Evolutionary conservation across 148 eudicot species (phyloP), one percentile per base, ranked within the genome.

Genomic region (Polygonum maritimum): DNA sequence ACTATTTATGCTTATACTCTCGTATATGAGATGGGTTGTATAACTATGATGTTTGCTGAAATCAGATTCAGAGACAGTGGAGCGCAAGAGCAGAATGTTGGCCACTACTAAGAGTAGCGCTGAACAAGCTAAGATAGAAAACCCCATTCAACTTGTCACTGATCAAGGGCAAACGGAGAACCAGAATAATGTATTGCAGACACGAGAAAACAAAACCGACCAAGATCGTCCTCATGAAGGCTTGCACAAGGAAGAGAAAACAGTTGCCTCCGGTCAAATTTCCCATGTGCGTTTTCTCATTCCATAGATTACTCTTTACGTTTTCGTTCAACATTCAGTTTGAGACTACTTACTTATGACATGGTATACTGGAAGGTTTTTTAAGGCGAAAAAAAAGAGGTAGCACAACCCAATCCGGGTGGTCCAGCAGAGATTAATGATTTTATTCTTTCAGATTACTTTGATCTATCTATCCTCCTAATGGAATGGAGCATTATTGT

Each of bases 121-220:
- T 65, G 71, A 55, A 78, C 75, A 48, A 14, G 13, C 70, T 40
- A 78, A 69, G 36, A 75, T 60, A 19, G 83, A 79, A 51, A 90
- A 88, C 69, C 85, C 83, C 60, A 90, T 89, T 12, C 86, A 74
- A 57, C 97, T 82, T 81, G 91, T 90, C 74, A 86, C 87, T 5
- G 86, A 87, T 67, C 69, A 11, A 35, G 74, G 49, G 16, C 76
- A 41, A 26, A 72, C 63, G 76, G 69, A 67, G 49, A 51, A 78
- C 48, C 45, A 14, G 35, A 67, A 8, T 2, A 35, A 67, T 67
- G 71, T 67, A 2, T n/a, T 58, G 15, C 65, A 69, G 75, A 77
- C 78, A 75, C 38, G 71, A 71, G 71, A 71, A 76, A 76, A 18
- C 58, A 76, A 76, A 71, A 60, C 69, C 18, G 48, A 19, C 47